phyloP scores from a whole-genome alignment of 495 filamentous ascomycete genomes.

The Ramalina peruviana region DNA sequence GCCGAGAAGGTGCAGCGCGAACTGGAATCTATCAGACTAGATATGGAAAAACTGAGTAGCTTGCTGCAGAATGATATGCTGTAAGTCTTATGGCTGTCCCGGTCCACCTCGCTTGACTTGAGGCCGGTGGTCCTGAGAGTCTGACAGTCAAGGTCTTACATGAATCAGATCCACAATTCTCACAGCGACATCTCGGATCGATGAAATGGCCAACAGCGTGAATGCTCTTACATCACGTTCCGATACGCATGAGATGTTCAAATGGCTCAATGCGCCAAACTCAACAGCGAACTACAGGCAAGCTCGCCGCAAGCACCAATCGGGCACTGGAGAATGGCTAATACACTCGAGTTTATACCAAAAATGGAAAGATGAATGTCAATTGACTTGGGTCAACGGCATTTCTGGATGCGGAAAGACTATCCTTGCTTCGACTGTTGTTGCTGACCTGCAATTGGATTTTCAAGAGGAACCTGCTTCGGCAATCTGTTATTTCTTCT shows the following conservation, averaged over 20 bases:
- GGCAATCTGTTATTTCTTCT: conserved; percentile 22
- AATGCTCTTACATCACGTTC: background rate
- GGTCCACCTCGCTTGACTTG: background rate
- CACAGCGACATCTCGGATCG: background rate
- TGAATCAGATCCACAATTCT: background rate
- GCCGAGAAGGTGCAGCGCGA: background rate
- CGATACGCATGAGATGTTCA: background rate
- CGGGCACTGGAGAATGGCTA: conserved; percentile 12
- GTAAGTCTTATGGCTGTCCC: background rate
- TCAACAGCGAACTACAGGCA: conserved; percentile 15
- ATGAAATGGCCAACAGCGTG: background rate
- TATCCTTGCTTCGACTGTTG: conserved; percentile 21
- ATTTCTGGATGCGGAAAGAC: conserved; percentile 29
- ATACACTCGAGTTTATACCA: conserved; percentile 12
- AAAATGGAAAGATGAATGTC: conserved; percentile 16
- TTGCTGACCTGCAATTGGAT: conserved; percentile 16
- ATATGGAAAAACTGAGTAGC: background rate
- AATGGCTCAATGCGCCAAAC: conserved; percentile 16
- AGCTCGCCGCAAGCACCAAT: background rate
- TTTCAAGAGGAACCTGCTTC: background rate
- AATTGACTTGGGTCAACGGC: conserved; percentile 24
- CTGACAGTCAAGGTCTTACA: background rate
- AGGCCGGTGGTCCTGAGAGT: too few relatives aligned
- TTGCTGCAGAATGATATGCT: background rate
- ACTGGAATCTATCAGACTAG: background rate